Evolutionary conservation across 2,329 filamentous ascomycete species (phyloP).

Genomic region (Fusarium sacchari): DNA sequence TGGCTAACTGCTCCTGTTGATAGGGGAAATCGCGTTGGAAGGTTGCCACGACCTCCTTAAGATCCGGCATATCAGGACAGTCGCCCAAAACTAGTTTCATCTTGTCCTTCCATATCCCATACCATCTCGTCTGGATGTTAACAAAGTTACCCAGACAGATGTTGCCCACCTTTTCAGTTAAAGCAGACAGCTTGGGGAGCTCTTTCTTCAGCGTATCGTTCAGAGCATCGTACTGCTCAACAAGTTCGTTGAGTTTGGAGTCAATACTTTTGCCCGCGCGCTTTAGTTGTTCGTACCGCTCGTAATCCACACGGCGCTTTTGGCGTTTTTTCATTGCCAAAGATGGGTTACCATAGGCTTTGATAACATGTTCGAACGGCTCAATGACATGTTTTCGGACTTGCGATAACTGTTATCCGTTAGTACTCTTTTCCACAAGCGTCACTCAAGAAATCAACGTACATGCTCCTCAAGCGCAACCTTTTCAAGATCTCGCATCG

Average conservation of each 20-base stretch:
- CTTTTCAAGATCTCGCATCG: constrained; percentile 85
- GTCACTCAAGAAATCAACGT: constrained; percentile 49
- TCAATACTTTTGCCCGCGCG: constrained; percentile 87
- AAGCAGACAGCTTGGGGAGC: constrained; percentile 81
- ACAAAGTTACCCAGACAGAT: constrained; percentile 86
- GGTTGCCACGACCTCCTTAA: constrained; percentile 77
- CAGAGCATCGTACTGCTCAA: constrained; percentile 88
- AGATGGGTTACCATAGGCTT: constrained; percentile 83
- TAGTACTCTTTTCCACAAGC: neutral
- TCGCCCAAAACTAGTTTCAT: constrained; percentile 78
- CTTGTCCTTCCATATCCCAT: constrained; percentile 83
- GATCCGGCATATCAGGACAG: constrained; percentile 68
- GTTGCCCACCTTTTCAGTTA: constrained; percentile 86
- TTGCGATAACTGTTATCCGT: constrained; percentile 60
- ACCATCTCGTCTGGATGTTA: constrained; percentile 86
- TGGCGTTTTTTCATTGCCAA: constrained; percentile 93
- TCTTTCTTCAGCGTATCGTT: constrained; percentile 95
- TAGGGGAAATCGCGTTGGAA: constrained; percentile 84
- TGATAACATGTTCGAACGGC: constrained; percentile 81
- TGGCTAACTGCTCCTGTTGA: constrained; percentile 75
- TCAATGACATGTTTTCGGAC: constrained; percentile 87
- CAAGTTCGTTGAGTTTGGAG: constrained; percentile 82
- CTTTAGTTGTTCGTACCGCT: constrained; percentile 80
- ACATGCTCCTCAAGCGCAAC: constrained; percentile 87
- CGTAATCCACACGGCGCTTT: constrained; percentile 91